These are phyloP conservation scores for Leishmania braziliensis DNA, from an alignment of 208 protist genomes.

Conservation along the genomic window DNA sequence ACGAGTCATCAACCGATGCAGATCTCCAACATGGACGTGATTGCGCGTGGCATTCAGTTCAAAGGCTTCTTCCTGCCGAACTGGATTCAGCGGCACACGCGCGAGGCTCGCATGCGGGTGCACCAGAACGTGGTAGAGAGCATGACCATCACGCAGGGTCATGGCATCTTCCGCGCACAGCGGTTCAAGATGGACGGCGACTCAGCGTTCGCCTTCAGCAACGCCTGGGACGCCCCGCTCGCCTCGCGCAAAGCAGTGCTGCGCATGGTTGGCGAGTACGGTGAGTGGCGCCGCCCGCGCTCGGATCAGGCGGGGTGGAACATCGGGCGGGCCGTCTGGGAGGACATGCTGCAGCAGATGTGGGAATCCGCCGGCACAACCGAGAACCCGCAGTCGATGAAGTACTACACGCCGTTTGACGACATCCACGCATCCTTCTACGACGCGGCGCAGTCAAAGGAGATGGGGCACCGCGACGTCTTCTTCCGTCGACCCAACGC, in stretches of 20 bases:
- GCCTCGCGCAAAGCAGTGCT: conserved; percentile 83
- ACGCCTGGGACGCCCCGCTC: conserved; percentile 88
- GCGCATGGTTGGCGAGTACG: conserved; percentile 92
- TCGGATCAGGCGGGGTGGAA: conserved; percentile 82
- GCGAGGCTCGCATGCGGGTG: conserved; percentile 88
- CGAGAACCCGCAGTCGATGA: conserved; percentile 91
- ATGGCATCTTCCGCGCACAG: conserved; percentile 88
- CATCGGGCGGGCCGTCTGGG: conserved; percentile 85
- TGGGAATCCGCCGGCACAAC: conserved; percentile 83
- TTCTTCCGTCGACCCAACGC: conserved; percentile 87
- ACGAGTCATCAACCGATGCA: conserved; percentile 94
- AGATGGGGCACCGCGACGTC: conserved; percentile 88
- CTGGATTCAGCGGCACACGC: conserved; percentile 86
- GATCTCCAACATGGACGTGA: conserved; percentile 92
- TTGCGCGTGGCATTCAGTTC: conserved; percentile 91
- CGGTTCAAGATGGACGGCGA: conserved; percentile 91
- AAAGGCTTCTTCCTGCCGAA: conserved; percentile 94
- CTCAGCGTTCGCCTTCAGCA: conserved; percentile 86
- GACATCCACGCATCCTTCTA: conserved; percentile 84
- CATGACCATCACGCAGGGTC: conserved; percentile 89
- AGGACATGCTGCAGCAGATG: conserved; percentile 86
- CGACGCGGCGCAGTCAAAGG: conserved; percentile 82
- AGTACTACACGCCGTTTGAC: conserved; percentile 91
- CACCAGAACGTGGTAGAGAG: conserved; percentile 90
- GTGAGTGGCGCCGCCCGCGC: conserved; percentile 86